Conservation (phyloP, 2,329 filamentous ascomycete species). For the Hypoxylon sp. region DNA sequence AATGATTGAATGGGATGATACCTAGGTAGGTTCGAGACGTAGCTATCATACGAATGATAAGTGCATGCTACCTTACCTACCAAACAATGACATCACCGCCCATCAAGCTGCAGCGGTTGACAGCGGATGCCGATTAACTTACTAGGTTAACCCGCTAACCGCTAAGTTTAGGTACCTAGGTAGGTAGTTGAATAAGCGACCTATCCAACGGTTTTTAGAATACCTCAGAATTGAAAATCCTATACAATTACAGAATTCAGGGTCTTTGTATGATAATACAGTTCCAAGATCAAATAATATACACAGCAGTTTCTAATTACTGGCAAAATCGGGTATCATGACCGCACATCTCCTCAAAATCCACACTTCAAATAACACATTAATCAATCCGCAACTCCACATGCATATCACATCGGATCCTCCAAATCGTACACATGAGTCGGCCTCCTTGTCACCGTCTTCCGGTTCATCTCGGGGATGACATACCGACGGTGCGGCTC, state of each 20-base stretch:
- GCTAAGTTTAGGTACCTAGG: not conserved
- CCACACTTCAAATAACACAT: slow-evolving; percentile 3
- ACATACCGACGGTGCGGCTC: slow-evolving; percentile 54
- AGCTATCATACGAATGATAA: not conserved
- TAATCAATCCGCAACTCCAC: slow-evolving; percentile 1
- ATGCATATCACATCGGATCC: slow-evolving; percentile 22
- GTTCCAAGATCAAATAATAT: not conserved
- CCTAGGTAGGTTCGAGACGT: not conserved
- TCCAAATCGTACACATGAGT: slow-evolving; percentile 21
- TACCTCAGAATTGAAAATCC: not conserved
- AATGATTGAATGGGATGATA: not conserved
- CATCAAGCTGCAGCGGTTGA: slow-evolving; percentile 29
- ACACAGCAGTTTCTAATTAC: not conserved
- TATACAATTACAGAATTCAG: not conserved
- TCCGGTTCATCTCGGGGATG: slow-evolving; percentile 58
- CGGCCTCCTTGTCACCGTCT: slow-evolving; percentile 37
- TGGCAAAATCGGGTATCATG: slow-evolving; percentile 29
- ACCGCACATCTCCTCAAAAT: not conserved
- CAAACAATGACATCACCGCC: slow-evolving; percentile 32
- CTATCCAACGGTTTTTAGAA: not conserved
- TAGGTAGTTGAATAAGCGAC: slow-evolving; percentile 5
- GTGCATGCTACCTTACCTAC: slow-evolving; percentile 8
- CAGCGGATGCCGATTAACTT: slow-evolving; percentile 12
- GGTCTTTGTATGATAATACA: not conserved
- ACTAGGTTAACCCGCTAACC: slow-evolving; percentile 13